Evolutionary conservation across 345 rosid species (phyloP), one percentile per base, ranked within the genome.

Genomic region (Trapa bicornis): DNA sequence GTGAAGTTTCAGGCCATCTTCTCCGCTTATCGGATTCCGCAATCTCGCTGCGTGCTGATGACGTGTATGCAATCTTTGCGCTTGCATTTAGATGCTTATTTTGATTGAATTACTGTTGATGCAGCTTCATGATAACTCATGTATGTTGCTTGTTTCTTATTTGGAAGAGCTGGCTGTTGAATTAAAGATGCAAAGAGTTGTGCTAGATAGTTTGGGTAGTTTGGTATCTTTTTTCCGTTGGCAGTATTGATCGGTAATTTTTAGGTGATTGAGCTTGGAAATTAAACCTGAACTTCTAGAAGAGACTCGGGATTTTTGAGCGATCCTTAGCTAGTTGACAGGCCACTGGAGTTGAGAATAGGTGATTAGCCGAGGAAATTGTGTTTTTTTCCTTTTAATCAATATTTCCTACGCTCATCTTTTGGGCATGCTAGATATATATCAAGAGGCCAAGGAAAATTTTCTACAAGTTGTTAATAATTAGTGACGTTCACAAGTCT

Each of bases 1-100:
- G 69, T 66, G 68, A 53, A 66, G 22, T 14, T 66, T 47, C 36
- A 66, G 6, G 15, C 36, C 41, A n/a, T 54, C 35, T 3, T 32
- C 42, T 52, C 60, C 29, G 15, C 62, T 56, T 32, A 15, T 67
- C 22, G 53, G 36, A 48, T 35, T 67, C 47, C 36, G n/a, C 15
- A 53, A 36, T 22, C 29, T 22, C 29, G 29, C 29, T 22, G 29
- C 29, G 29, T 22, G 29, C 29, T 22, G 29, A 22, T 22, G 29
- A 22, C 29, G 29, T 22, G 29, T 22, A 22, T 45, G 0, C 16
- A 29, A 2, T 32, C 8, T 37, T 17, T 57, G 29, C 61, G 5
- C 36, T 57, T 57, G 61, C 61, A 6, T 22, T 22, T 22, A 29
- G 38, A 58, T 58, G 63, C 63, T 58, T 16, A 8, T 32, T 58